phyloP scores from a whole-genome alignment of 1,284 basidiomycete species.

The Neonothopanus nambi region DNA sequence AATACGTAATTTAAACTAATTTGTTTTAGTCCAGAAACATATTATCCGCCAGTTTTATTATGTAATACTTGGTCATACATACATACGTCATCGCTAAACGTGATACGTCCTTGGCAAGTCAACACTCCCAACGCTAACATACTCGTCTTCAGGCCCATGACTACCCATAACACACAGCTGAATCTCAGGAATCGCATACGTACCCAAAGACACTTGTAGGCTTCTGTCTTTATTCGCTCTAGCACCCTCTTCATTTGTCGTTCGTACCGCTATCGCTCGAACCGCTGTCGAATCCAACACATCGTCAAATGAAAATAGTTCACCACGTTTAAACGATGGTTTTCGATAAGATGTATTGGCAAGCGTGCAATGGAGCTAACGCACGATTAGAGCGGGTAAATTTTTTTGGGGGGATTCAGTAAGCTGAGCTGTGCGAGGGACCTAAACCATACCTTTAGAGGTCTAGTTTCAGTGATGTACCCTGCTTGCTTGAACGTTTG shows the following conservation, averaged over 20 bases:
- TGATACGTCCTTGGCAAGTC: background rate
- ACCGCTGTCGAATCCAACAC: conserved; percentile 36
- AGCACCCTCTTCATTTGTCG: too few species aligned
- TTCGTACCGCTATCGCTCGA: conserved; percentile 19
- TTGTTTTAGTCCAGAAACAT: too few species aligned
- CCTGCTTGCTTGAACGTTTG: conserved; percentile 44
- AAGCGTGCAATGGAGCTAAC: too few species aligned
- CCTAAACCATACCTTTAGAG: too few species aligned
- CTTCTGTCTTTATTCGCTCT: conserved; percentile 1
- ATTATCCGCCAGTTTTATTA: too few species aligned
- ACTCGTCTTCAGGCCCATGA: conserved; percentile 53
- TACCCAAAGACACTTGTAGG: conserved; percentile 42
- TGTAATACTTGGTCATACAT: too few species aligned
- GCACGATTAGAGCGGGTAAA: background rate
- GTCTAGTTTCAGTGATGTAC: too few species aligned
- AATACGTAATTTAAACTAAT: too few species aligned
- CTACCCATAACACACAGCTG: conserved; percentile 67
- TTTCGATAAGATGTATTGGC: conserved; percentile 61
- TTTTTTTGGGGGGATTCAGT: background rate
- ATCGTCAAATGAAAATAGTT: conserved; percentile 50
- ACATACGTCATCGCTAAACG: too few species aligned
- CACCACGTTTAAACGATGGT: conserved; percentile 31
- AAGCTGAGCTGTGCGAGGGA: background rate
- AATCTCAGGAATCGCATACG: conserved; percentile 48
- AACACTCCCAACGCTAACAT: conserved; percentile 43